These are phyloP conservation scores for Xylaria sp. DNA, from an alignment of 2,329 filamentous ascomycete species.

Conservation along the genomic window DNA sequence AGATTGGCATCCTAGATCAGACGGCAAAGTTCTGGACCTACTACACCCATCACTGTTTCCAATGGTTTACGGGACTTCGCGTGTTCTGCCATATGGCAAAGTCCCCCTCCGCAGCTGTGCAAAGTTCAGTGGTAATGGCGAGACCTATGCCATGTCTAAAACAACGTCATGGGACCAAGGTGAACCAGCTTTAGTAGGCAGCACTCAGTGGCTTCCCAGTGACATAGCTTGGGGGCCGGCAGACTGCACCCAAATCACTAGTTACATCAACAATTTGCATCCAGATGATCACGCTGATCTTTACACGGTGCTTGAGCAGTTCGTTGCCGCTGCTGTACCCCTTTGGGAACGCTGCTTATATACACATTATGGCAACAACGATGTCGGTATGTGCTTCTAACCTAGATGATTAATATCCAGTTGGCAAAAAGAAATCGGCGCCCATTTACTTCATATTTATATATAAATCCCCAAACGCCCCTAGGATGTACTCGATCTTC, in stretches of 20 bases:
- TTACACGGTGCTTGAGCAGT: constrained; percentile 56
- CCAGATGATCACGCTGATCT: constrained; percentile 54
- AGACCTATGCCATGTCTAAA: constrained; percentile 36
- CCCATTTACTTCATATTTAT: not conserved
- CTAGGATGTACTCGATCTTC: not conserved
- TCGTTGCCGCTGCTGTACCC: constrained; percentile 57
- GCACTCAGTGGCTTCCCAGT: constrained; percentile 62
- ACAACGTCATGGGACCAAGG: not conserved
- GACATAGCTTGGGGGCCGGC: constrained; percentile 57
- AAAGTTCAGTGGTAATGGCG: constrained; percentile 46
- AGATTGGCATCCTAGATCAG: constrained; percentile 71
- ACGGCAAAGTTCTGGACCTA: constrained; percentile 68
- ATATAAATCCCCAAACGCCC: not conserved
- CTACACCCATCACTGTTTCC: constrained; percentile 74
- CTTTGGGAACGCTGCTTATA: constrained; percentile 56
- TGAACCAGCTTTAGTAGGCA: constrained; percentile 40
- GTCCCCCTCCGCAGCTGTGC: constrained; percentile 51
- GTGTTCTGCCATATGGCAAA: constrained; percentile 53
- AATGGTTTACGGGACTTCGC: constrained; percentile 63
- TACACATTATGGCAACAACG: constrained; percentile 8
- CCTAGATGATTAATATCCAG: not conserved
- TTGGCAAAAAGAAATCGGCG: not conserved
- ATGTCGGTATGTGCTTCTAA: constrained; percentile 8
- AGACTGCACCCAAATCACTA: constrained; percentile 55
- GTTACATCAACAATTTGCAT: constrained; percentile 67